Evolutionary conservation across 306 rosid genomes (phyloP), one percentile per base, ranked within the genome.

Genomic region (Pterocarpus macrocarpus): DNA sequence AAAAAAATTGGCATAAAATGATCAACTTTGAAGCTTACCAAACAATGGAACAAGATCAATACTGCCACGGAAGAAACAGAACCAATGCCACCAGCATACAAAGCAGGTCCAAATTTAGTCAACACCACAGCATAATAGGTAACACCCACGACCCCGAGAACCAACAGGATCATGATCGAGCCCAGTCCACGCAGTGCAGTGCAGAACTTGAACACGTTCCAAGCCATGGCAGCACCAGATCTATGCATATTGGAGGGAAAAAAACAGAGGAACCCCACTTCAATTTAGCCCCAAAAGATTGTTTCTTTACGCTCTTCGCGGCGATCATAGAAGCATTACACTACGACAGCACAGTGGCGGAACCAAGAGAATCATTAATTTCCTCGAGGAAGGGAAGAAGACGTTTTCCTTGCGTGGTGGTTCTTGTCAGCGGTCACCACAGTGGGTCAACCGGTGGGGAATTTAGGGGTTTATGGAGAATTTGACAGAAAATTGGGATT

Each of bases 171-270:
- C 92, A 90, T 92, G 83, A 90, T 89, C 74, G 94, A 92, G 73
- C 95, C 97, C 55, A 92, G 82, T 69, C 97, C 97, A 36, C 93
- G 90, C 49, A 92, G 85, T 64, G 92, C 89, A 58, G 91, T 89
- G 75, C 97, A 92, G 85, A 92, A 90, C 90, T 86, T 90, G 91
- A 92, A 92, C 76, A 92, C 97, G 73, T 92, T 90, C 97, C 95
- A 92, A 52, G 94, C 97, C 95, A 92, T 92, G 41, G 88, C 65
- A 13, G 71, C 87, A 62, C 94, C 97, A 85, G 94, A 89, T 92
- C 95, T 90, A 85, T 92, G 91, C 97, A 92, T 92, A 59, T 33
- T 78, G 11, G 28, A 22, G 28, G 28, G 28, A 22, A 22, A 72
- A 10, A 44, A 72, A 63, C 5, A 11, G 33, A 77, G 55, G 41